phyloP scores from a whole-genome alignment of 345 rosid genomes.

The Ceriops zippeliana region DNA sequence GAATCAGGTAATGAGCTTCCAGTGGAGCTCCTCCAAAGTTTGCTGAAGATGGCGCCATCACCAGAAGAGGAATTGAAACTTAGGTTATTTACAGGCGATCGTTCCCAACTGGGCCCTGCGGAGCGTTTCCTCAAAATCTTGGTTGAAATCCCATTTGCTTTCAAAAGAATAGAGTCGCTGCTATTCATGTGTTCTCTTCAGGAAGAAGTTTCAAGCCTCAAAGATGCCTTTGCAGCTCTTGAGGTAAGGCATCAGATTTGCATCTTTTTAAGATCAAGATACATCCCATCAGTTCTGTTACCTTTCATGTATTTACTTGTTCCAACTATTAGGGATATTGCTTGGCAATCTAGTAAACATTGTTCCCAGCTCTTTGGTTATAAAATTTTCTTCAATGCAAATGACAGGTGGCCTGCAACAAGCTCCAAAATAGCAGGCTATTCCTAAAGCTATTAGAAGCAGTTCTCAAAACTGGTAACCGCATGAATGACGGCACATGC shows the following conservation, averaged over 20 bases:
- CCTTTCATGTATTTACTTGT: too few species aligned
- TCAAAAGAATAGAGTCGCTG: conserved; percentile 21
- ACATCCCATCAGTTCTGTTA: not conserved
- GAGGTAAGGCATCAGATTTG: conserved; percentile 15
- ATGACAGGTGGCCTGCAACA: conserved; percentile 70
- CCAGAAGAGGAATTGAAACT: conserved; percentile 26
- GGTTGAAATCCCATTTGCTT: conserved; percentile 30
- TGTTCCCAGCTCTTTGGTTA: not conserved
- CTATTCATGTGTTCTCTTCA: conserved; percentile 21
- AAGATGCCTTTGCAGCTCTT: conserved; percentile 22
- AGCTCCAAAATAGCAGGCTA: conserved; percentile 70
- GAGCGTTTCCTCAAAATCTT: conserved; percentile 28
- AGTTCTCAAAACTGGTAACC: conserved; percentile 89
- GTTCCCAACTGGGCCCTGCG: conserved; percentile 20
- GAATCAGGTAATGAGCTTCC: conserved; percentile 28
- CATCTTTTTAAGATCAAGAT: not conserved
- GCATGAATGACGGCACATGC: conserved; percentile 90
- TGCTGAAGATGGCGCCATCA: conserved; percentile 32
- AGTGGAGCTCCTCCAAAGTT: conserved; percentile 22
- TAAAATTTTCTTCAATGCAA: not conserved
- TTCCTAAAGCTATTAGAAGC: conserved; percentile 89
- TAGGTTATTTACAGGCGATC: conserved; percentile 16
- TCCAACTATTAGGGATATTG: too few species aligned
- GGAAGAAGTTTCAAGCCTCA: conserved; percentile 25
- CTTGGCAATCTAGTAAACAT: not conserved